Conservation (phyloP, 495 filamentous ascomycete species). For the Penicillium coprophilum region DNA sequence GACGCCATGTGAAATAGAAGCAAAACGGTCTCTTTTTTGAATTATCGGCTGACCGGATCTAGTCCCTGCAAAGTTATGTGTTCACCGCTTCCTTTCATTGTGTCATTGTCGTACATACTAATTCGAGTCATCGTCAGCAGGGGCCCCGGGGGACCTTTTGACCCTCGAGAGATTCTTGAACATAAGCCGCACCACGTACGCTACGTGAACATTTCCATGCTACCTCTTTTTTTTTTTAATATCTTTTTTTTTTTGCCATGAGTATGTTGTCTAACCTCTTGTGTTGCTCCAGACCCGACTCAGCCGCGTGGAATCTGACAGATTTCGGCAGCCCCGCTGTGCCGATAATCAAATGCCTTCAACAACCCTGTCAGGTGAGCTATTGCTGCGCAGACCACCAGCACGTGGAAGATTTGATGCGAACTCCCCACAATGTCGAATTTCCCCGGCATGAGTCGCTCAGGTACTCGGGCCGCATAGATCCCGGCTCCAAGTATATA, state of each 20-base stretch:
- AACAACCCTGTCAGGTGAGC: constrained; percentile 59
- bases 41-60: constrained; percentile 25
- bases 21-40: background rate
- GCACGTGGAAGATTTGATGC: constrained; percentile 65
- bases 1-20: constrained; percentile 26
- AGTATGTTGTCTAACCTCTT: constrained; percentile 30
- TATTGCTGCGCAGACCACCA: constrained; percentile 59
- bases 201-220: constrained; percentile 24
- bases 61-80: constrained; percentile 4
- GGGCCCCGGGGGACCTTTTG: constrained; percentile 21
- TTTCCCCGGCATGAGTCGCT: constrained; percentile 47
- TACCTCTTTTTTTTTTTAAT: constrained; percentile 22
- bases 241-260: too few species aligned
- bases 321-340: constrained; percentile 43
- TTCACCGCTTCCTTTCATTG: constrained; percentile 26
- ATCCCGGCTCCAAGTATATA: constrained; percentile 85
- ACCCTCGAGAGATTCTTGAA: constrained; percentile 10
- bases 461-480: constrained; percentile 66
- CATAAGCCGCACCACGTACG: constrained; percentile 14
- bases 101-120: constrained; percentile 33
- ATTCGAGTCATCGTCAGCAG: constrained; percentile 29
- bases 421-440: constrained; percentile 63
- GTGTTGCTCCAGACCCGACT: constrained; percentile 15
- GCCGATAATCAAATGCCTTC: constrained; percentile 57
- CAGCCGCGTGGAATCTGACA: constrained; percentile 38